Conservation (phyloP, 1,284 basidiomycete species). For the Ceratobasidium theobromae region DNA sequence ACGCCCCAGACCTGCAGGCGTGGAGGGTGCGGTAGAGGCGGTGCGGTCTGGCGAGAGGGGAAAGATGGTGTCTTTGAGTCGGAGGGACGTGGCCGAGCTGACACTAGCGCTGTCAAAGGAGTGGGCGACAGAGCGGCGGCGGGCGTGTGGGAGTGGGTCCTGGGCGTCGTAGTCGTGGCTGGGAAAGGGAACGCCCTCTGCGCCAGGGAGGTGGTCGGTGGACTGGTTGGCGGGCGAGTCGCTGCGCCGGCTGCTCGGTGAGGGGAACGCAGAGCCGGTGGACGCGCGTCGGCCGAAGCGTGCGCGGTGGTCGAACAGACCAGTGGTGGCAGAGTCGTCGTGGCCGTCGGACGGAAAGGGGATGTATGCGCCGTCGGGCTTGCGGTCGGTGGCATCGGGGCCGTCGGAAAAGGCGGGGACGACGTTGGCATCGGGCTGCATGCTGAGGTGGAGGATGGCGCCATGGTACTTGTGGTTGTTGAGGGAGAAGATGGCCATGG, state of each 20-base stretch:
- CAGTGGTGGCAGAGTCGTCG: neutral
- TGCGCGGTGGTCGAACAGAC: neutral
- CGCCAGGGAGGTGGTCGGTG: conserved; percentile 1
- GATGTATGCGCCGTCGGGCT: neutral
- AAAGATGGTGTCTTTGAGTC: neutral
- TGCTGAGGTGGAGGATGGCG: conserved; percentile 31
- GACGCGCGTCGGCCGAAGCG: conserved; percentile 32
- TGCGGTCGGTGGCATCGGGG: neutral
- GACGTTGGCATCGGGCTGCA: conserved; percentile 11
- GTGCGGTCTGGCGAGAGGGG: conserved; percentile 1
- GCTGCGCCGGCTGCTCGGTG: conserved; percentile 6
- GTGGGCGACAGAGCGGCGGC: conserved; percentile 9
- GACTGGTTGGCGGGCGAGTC: neutral
- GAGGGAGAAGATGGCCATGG: conserved; percentile 16
- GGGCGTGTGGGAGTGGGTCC: conserved; percentile 1
- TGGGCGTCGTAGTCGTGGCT: neutral
- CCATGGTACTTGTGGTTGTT: conserved; percentile 20
- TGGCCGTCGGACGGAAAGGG: neutral
- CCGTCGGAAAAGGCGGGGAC: neutral
- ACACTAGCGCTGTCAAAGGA: conserved; percentile 20
- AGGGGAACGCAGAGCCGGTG: conserved; percentile 33
- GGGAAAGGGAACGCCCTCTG: conserved; percentile 25
- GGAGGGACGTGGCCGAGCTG: conserved; percentile 1
- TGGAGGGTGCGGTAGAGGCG: conserved; percentile 11
- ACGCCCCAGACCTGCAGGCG: conserved; percentile 6